These are phyloP conservation scores for Cymbopogon flexuosus DNA, from an alignment of 202 grass and related monocot species.

Conservation along the genomic window DNA sequence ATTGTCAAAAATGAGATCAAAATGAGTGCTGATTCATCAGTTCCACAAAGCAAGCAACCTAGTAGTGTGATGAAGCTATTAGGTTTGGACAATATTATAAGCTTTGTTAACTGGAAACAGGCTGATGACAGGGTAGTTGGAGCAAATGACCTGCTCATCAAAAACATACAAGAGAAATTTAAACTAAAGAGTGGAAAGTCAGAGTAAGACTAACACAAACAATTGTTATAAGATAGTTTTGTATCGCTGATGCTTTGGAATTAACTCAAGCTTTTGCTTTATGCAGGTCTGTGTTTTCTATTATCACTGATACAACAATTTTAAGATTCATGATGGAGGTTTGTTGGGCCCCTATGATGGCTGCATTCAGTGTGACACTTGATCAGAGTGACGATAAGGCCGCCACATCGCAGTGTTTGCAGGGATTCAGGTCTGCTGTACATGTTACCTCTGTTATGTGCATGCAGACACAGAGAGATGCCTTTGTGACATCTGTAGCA, in stretches of 20 bases:
- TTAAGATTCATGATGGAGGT: conserved; percentile 98
- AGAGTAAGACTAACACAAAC: conserved; percentile 55
- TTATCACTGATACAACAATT: conserved; percentile 81
- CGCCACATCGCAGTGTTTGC: conserved; percentile 78
- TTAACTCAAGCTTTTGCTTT: conserved; percentile 37
- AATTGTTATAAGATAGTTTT: not conserved
- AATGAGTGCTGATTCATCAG: conserved; percentile 76
- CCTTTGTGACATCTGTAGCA: conserved; percentile 94
- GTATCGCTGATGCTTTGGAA: not conserved
- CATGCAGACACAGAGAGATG: conserved; percentile 97
- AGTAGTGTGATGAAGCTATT: conserved; percentile 81
- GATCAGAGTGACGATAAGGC: conserved; percentile 89
- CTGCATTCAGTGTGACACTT: conserved; percentile 96
- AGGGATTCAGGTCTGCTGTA: conserved; percentile 81
- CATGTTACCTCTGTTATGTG: conserved; percentile 93
- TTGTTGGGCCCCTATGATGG: conserved; percentile 99
- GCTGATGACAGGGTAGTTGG: conserved; percentile 78
- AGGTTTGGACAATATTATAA: conserved; percentile 93
- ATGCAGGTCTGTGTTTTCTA: conserved; percentile 83
- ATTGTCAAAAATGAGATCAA: conserved; percentile 99
- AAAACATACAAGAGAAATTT: conserved; percentile 98
- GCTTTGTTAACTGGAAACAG: conserved; percentile 82
- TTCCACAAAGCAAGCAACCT: conserved; percentile 80
- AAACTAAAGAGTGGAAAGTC: conserved; percentile 91
- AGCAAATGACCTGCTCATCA: conserved; percentile 87